A percentile compares a stretch with the other conserved stretches of the same genome.
Conservation (phyloP, 73 alveolate species). For the Effrenium voratum region DNA sequence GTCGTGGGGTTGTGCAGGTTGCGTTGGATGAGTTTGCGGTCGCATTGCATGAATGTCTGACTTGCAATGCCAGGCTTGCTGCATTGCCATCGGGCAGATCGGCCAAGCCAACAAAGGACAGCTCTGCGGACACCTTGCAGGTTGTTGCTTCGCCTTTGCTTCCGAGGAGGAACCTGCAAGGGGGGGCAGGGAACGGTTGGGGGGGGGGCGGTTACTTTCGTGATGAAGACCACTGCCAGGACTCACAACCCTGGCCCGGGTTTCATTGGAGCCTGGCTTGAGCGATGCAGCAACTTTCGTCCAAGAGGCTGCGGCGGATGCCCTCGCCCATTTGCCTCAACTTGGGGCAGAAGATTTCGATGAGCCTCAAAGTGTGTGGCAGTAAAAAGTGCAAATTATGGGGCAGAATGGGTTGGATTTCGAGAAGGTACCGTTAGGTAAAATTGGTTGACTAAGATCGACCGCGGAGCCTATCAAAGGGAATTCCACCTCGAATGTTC, state of each 20-base stretch:
- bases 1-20: no score
- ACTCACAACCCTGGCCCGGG: conserved; percentile 78
- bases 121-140: background rate
- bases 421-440: no score
- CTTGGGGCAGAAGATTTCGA: conserved; percentile 82
- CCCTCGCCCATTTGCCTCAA: conserved; percentile 38
- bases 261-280: conserved; percentile 18
- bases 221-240: background rate
- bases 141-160: background rate
- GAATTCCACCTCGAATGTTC: no score
- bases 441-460: no score
- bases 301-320: background rate
- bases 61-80: conserved; percentile 36
- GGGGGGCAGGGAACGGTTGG: background rate
- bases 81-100: conserved; percentile 29
- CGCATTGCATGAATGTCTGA: background rate
- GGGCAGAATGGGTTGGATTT: no score
- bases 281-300: conserved; percentile 64
- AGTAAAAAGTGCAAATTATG: background rate
- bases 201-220: background rate
- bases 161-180: background rate
- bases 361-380: conserved; percentile 73
- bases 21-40: background rate
- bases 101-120: conserved; percentile 65
- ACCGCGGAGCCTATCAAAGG: no score